Base-by-base conservation (phyloP, 2,329 filamentous ascomycete genomes). In the Penicillium frequentans region DNA sequence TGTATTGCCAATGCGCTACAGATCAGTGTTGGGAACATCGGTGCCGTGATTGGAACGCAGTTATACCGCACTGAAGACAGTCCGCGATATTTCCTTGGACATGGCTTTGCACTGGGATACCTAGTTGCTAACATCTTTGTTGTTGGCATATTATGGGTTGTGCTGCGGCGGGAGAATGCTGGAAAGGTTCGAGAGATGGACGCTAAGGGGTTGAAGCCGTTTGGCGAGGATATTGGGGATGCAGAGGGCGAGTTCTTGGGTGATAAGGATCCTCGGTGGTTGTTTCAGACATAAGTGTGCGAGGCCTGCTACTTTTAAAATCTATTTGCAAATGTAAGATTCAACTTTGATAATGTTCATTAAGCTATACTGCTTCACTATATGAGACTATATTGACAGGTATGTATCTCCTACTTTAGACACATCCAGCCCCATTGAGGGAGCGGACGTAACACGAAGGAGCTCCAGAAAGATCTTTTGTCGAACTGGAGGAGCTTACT, bases 1-100 rank as follows among this genome's bases (percentile, higher is more conserved):
- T 86, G 85, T 1, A 84, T 86, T 4, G 85, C 84, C 2, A 89
- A 87, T 48, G 88, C 85, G 0, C 84, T 90, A 82, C 87, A 90
- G 64, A 90, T 90, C 56, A 87, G 84, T 10, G 86, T 90, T 50
- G 88, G 87, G 0, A 90, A 90, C 61, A 68, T 88, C 1, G 88
- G 87, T 0, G 87, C 86, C 0, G 85, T 90, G 0, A 64, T 91
- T 24, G 88, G 87, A 0, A 90, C 87, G 1, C 87, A 91, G 71
- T 69, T 91, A 1, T 90, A 90, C 69, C 79, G 87, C 2, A 77
- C 80, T 0, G 75, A 80, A 1, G 84, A 85, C 27, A 83, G 80
- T 0, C 88, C 88, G 1, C 76, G 85, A 31, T 90, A 84, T 64
- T 78, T 86, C 49, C 75, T 90, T 0, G 88, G 89, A 0, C 88